Evolutionary conservation across 192 early-diverging fungal species (phyloP), one percentile per base, ranked within the genome.

Genomic region (Neocallimastix lanati): DNA sequence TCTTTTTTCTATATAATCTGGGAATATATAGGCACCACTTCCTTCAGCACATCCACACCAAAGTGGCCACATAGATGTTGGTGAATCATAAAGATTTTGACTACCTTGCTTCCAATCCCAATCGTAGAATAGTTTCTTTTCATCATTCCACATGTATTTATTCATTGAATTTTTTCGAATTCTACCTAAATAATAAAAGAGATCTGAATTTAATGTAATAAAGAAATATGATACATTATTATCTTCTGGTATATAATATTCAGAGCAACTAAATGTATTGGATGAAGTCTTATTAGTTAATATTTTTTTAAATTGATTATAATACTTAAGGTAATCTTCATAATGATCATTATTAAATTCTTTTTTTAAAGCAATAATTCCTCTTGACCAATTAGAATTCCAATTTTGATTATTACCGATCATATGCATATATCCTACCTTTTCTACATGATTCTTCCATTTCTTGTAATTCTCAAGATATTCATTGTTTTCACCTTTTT

Each of bases 41-140:
- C 50, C 50, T 67, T 67, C 50, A 0, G 93, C 94, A 77, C 92
- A 91, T 37, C 91, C 91, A 6, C 95, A 93, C 96, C 97, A 99
- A 83, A 99, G 90, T 18, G 96, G 89, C 90, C 93, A 99, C 18
- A 94, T 86, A 0, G 94, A 87, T 0, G 97, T 98, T 15, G 93
- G 94, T 28, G 93, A 92, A 85, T 99, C 93, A 85, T 96, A 99
- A 3, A 85, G 88, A 25, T 86, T 88, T 84, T 88, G 91, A 82
- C 89, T 83, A 76, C 88, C 79, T 58, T 88, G 83, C 33, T 82
- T 81, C 28, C 93, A 94, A 83, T 99, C 93, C 84, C 93, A 98
- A 84, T 99, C 97, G 86, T 92, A 96, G 85, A 89, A 99, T 28
- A 97, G 82, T 15, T 88, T 84, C 79, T 90, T 86, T 28, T 89